Percentiles rank a stretch among this genome's conserved stretches.
Evolutionary conservation across 768 basidiomycete genomes (phyloP).

Genomic region (Agrocybe praecox): DNA sequence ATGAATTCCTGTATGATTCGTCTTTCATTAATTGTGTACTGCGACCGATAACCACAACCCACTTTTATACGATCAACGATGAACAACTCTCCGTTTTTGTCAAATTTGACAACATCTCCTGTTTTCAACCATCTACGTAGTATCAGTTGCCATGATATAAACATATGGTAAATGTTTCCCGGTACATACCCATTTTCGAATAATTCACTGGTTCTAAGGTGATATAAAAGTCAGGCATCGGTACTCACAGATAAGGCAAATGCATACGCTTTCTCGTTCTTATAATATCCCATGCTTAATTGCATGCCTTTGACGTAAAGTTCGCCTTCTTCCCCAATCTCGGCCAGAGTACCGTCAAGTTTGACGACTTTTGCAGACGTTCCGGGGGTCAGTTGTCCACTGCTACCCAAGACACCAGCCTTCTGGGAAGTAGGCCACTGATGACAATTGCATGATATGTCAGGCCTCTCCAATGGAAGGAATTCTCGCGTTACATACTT

Average conservation of each 20-base stretch:
- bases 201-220: background rate
- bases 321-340: slow-evolving; percentile 58
- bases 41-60: background rate
- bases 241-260: slow-evolving; percentile 11
- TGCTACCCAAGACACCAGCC: background rate
- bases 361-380: slow-evolving; percentile 42
- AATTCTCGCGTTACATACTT: background rate
- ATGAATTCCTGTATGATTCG: slow-evolving; percentile 54
- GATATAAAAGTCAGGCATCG: background rate
- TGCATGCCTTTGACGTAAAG: slow-evolving; percentile 57
- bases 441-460: background rate
- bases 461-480: background rate
- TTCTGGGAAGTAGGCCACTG: background rate
- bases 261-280: slow-evolving; percentile 58
- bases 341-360: slow-evolving; percentile 52
- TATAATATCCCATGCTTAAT: slow-evolving; percentile 54
- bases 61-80: slow-evolving; percentile 74
- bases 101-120: slow-evolving; percentile 68
- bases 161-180: background rate
- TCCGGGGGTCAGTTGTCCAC: background rate
- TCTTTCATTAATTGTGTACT: background rate
- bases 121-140: slow-evolving; percentile 58
- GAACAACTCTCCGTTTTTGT: slow-evolving; percentile 52
- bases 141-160: slow-evolving; percentile 56
- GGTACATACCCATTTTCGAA: background rate